These are phyloP conservation scores for Zangia roseola DNA, from an alignment of 768 basidiomycete species.

Conservation along the genomic window DNA sequence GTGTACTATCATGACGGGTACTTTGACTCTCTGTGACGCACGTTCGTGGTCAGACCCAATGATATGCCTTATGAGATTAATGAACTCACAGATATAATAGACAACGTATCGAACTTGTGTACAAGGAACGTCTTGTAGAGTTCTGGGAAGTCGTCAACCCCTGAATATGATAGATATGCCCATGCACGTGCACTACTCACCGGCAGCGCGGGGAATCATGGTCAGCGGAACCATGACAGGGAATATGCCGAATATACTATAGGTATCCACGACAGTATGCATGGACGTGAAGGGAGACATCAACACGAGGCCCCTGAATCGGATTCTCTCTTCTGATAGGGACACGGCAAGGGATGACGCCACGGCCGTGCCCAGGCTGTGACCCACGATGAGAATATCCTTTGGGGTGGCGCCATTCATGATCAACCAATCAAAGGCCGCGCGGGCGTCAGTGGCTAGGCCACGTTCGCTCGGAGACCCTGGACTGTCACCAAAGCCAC, in stretches of 20 bases:
- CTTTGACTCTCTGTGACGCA: slow-evolving; percentile 54
- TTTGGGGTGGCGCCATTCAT: slow-evolving; percentile 53
- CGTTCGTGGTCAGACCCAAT: background rate
- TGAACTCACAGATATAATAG: slow-evolving; percentile 53
- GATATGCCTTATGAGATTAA: background rate
- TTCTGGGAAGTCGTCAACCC: slow-evolving; percentile 34
- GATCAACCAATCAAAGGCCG: slow-evolving; percentile 79
- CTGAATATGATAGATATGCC: background rate
- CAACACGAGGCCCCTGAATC: slow-evolving; percentile 49
- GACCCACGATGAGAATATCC: slow-evolving; percentile 75
- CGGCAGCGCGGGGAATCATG: slow-evolving; percentile 55
- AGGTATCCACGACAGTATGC: slow-evolving; percentile 61
- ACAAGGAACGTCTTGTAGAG: slow-evolving; percentile 52
- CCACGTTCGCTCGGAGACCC: slow-evolving; percentile 78
- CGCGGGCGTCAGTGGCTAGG: slow-evolving; percentile 65
- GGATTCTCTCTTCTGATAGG: slow-evolving; percentile 43
- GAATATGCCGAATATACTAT: slow-evolving; percentile 60
- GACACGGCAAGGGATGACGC: slow-evolving; percentile 47
- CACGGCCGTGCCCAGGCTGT: slow-evolving; percentile 89
- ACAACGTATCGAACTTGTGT: slow-evolving; percentile 63
- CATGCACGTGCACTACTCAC: slow-evolving; percentile 42
- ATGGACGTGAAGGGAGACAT: slow-evolving; percentile 61
- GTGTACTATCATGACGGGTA: slow-evolving; percentile 71
- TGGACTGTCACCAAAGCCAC: slow-evolving; percentile 87
- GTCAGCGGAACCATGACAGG: slow-evolving; percentile 73